Evolutionary conservation across 164 flowering plant genomes (phyloP).

Genomic region (Dillenia turbinata): DNA sequence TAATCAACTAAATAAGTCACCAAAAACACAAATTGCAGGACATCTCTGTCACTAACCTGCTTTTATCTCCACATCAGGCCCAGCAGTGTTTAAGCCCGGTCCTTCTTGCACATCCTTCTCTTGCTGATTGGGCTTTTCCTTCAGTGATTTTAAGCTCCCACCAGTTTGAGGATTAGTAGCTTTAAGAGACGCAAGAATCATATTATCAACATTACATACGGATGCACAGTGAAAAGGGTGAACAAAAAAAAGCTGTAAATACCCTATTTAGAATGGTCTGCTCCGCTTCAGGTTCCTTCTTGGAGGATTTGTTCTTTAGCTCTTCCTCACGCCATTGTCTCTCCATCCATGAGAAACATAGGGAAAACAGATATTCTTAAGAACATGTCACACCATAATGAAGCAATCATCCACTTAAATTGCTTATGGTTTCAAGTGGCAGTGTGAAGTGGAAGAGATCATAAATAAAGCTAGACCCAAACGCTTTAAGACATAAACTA

Average conservation of each 20-base stretch:
- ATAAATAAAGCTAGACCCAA: no score
- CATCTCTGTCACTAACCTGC: slow-evolving; percentile 58
- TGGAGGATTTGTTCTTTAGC: slow-evolving; percentile 61
- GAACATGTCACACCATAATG: no score
- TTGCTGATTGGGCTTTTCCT: slow-evolving; percentile 64
- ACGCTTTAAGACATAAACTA: no score
- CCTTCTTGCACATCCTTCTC: slow-evolving; percentile 83
- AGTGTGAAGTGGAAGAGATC: no score
- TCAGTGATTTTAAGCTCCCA: slow-evolving; percentile 82
- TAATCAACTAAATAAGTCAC: no score
- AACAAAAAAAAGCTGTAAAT: background rate
- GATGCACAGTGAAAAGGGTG: background rate
- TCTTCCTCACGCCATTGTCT: slow-evolving; percentile 97
- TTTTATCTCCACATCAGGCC: slow-evolving; percentile 89
- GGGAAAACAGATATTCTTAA: background rate
- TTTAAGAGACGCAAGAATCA: slow-evolving; percentile 25
- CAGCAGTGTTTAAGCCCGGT: slow-evolving; percentile 75
- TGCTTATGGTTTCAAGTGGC: no score
- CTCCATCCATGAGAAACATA: slow-evolving; percentile 59
- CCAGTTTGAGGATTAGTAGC: slow-evolving; percentile 96
- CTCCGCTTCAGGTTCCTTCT: slow-evolving; percentile 79
- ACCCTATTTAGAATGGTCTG: slow-evolving; percentile 80
- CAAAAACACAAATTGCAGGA: background rate
- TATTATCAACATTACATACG: background rate
- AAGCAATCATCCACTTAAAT: no score